Base-by-base conservation (phyloP, 2,329 filamentous ascomycete genomes). In the Aspergillus tamarii region DNA sequence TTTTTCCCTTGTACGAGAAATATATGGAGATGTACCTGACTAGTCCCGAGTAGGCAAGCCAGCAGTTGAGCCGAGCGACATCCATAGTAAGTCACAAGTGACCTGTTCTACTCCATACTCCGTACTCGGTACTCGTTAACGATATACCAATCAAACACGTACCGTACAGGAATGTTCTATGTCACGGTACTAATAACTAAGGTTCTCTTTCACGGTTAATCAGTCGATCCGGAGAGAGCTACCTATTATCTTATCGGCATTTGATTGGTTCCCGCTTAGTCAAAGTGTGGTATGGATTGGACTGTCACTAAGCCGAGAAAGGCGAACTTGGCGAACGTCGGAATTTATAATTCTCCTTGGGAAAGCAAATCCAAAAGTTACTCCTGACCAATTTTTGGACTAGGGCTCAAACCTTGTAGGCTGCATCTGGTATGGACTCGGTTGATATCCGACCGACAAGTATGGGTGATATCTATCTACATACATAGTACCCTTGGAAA, bases 221-320 rank as follows among this genome's bases (percentile, higher is more conserved):
- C n/a, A 55, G 52, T 55, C 32, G 52, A 55, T 54, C 52, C 10
- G 52, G 52, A 54, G 52, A 54, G 32, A 36, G 52, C 30, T 34
- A 32, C 30, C 23, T 10, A 9, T 26, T 52, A 21, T 12, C 52
- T 23, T 28, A 16, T 39, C 32, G 14, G 30, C 21, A 36, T 11
- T 39, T 41, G 32, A 55, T 55, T 55, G 52, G 52, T 39, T 55
- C 16, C 28, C 16, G 16, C 26, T 10, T 9, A 19, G 46, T 9
- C 46, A 28, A 43, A 43, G 14, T 23, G 46, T 50, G 14, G 26
- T 30, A 50, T 50, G 6, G 26, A 30, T 50, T 50, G 23, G 23
- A 16, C 16, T 52, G 26, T 19, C 26, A 32, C 48, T 52, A 52
- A 21, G 28, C 48, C 28, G 19, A 52, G 26, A 52, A 52, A 52